phyloP scores from a whole-genome alignment of 208 protist species.

The Crithidia fasciculata region DNA sequence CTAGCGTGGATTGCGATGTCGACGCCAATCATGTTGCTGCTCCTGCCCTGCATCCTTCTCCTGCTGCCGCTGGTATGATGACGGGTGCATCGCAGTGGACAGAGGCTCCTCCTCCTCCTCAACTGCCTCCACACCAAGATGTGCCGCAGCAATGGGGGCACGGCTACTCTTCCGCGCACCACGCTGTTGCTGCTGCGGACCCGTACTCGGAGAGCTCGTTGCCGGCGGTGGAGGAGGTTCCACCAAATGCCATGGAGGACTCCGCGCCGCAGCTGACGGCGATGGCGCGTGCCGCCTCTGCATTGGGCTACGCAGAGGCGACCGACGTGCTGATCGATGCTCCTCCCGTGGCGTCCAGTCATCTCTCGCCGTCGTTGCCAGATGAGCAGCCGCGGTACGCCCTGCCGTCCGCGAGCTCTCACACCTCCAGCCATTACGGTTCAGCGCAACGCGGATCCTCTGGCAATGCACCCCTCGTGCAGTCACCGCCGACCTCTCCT shows the following conservation, averaged over 20 bases:
- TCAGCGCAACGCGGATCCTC: background rate
- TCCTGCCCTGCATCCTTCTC: background rate
- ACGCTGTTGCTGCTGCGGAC: background rate
- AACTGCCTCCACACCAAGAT: background rate
- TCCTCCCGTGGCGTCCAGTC: background rate
- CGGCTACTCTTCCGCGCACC: background rate
- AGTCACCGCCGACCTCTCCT: background rate
- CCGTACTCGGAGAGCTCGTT: background rate
- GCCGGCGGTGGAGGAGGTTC: background rate
- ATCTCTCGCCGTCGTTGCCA: background rate
- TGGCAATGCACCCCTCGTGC: background rate
- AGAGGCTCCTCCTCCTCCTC: background rate
- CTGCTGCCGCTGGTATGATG: too few species aligned
- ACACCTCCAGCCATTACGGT: slow-evolving; percentile 3
- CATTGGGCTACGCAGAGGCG: slow-evolving; percentile 11
- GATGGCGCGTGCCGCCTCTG: background rate
- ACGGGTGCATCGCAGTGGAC: background rate
- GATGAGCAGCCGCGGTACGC: background rate
- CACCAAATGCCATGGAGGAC: background rate
- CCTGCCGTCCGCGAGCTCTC: background rate
- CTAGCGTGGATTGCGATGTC: slow-evolving; percentile 5
- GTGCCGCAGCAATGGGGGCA: too few species aligned
- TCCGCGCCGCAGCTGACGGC: slow-evolving; percentile 7
- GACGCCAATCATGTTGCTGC: background rate
- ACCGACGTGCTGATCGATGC: slow-evolving; percentile 8